Base-by-base conservation (phyloP, 2,329 filamentous ascomycete genomes). In the Alternaria ethzedia region DNA sequence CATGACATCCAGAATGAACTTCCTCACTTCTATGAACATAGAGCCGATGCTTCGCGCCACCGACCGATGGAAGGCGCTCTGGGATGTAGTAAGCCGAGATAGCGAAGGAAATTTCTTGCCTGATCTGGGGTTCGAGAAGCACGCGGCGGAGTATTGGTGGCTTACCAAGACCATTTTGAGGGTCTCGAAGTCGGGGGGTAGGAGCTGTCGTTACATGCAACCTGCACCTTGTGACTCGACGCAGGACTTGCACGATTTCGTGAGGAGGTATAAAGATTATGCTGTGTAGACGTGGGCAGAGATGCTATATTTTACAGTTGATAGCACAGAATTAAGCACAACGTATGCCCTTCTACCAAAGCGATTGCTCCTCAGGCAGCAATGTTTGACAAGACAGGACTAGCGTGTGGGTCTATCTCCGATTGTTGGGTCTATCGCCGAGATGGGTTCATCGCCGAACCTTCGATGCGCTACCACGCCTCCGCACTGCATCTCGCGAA, bases 361-460 rank as follows among this genome's bases (percentile, higher is more conserved):
- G n/a, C 5, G 9, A 17, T n/a, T 4, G 32, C 8, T 36, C 13
- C 32, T 10, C 6, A 17, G 13, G 5, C 12, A 23, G 12, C 30
- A 1, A 13, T 11, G 13, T 5, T 20, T 6, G 28, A 20, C 12
- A 4, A 11, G 15, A 50, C 8, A 11, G 7, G 15, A 28, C 17
- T 20, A 17, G 26, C 26, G 11, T 15, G 17, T 32, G 47, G 28
- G 47, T 17, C 25, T 6, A 20, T 2, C n/a, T 26, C 17, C 26
- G 47, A 2, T 3, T 10, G 10, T 2, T 30, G 47, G 26, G 26
- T 17, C 5, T 17, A 41, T 17, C 36, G 36, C 36, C 36, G 36
- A 10, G 8, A 21, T 50, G 47, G 47, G 47, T 50, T 28, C 15
- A 50, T 50, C 17, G n/a, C 47, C 47, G 47, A 20, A 30, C 11